A percentile compares a stretch with the other conserved stretches of the same genome.
Conservation (phyloP, 2,329 filamentous ascomycete species). For the Botryosphaeria dothidea region DNA sequence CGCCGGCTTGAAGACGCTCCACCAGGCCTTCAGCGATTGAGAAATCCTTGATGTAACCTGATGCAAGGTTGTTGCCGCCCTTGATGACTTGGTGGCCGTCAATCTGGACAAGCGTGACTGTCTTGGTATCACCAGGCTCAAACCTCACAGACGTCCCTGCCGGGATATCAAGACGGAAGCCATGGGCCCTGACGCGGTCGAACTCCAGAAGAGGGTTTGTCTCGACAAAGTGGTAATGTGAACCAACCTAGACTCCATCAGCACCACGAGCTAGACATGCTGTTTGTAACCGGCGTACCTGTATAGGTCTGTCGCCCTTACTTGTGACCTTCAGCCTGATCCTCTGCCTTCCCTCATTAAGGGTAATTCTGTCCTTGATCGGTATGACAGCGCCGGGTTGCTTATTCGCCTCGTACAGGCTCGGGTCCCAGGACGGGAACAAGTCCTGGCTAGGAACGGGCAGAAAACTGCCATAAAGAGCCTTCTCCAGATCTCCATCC, state of each 20-base stretch:
- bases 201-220: conserved; percentile 89
- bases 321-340: conserved; percentile 77
- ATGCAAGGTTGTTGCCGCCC: conserved; percentile 80
- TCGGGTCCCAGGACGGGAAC: conserved; percentile 66
- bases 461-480: conserved; percentile 88
- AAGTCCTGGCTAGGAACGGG: conserved; percentile 69
- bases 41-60: conserved; percentile 67
- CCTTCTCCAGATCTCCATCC: conserved; percentile 82
- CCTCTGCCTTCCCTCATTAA: conserved; percentile 75
- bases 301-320: conserved; percentile 84
- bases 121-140: conserved; percentile 90
- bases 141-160: conserved; percentile 92
- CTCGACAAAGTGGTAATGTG: conserved; percentile 95
- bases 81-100: conserved; percentile 76
- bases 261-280: not conserved
- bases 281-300: conserved; percentile 53
- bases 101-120: conserved; percentile 87
- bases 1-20: conserved; percentile 65
- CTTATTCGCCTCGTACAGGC: conserved; percentile 66
- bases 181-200: conserved; percentile 79
- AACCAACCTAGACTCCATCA: conserved; percentile 61
- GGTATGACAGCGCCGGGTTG: conserved; percentile 80
- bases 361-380: conserved; percentile 65
- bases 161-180: conserved; percentile 83
- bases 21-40: conserved; percentile 67